These are phyloP conservation scores for Thielaviopsis musarum DNA, from an alignment of 2,329 filamentous ascomycete genomes.

Conservation along the genomic window DNA sequence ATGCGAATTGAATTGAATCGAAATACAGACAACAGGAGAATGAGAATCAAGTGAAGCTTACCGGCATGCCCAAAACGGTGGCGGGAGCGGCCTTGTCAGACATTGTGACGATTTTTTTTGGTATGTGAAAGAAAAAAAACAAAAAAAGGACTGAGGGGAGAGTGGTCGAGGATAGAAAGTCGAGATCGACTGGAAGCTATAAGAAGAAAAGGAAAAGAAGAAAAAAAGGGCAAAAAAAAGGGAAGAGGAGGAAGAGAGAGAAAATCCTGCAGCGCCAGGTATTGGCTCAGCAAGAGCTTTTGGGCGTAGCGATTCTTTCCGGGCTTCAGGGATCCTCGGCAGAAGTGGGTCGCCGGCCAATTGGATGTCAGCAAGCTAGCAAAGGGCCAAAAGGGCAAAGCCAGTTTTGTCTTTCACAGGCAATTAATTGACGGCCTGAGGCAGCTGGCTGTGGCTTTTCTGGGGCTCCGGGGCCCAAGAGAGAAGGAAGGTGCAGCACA, in stretches of 20 bases:
- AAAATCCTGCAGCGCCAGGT: conserved; percentile 3
- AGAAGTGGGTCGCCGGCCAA: conserved; percentile 10
- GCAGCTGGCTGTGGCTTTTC: neutral
- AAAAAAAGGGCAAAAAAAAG: conserved; percentile 6
- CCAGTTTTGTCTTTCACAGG: neutral
- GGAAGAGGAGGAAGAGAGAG: conserved; percentile 5
- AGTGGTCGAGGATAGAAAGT: conserved; percentile 12
- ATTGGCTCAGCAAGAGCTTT: conserved; percentile 6
- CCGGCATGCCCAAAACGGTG: conserved; percentile 13
- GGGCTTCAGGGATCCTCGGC: conserved; percentile 9
- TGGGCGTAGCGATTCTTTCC: conserved; percentile 10
- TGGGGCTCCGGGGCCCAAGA: no score
- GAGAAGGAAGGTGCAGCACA: no score
- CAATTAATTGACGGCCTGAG: neutral
- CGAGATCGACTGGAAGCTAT: conserved; percentile 11
- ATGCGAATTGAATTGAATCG: neutral
- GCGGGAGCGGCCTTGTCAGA: conserved; percentile 11
- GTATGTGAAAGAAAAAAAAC: conserved; percentile 1
- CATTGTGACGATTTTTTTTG: conserved; percentile 10
- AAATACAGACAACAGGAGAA: neutral
- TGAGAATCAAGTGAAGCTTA: conserved; percentile 5
- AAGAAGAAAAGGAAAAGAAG: conserved; percentile 2
- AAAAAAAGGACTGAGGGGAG: conserved; percentile 12
- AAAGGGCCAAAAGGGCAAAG: neutral
- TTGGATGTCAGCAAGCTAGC: conserved; percentile 3